These are phyloP conservation scores for Hansenula lynferdii DNA, from an alignment of 1,139 yeast genomes.

Conservation along the genomic window DNA sequence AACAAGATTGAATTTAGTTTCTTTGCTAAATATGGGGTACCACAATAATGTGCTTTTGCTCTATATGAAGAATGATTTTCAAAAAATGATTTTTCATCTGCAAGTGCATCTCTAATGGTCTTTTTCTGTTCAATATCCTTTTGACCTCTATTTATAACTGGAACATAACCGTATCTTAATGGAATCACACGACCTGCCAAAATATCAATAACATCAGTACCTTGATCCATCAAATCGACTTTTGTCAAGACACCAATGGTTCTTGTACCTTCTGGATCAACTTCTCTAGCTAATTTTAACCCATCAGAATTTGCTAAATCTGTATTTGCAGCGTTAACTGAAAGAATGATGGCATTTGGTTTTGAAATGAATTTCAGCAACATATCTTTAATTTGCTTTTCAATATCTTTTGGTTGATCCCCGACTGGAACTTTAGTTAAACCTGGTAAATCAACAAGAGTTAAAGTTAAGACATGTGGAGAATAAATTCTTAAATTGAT, in stretches of 20 bases:
- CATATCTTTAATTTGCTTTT: conserved; percentile 92
- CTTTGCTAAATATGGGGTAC: conserved; percentile 95
- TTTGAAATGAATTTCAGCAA: conserved; percentile 87
- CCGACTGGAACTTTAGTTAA: conserved; percentile 99
- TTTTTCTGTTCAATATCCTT: conserved; percentile 86
- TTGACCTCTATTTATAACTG: conserved; percentile 97
- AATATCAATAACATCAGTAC: conserved; percentile 97
- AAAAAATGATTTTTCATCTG: conserved; percentile 74
- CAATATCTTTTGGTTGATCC: conserved; percentile 97
- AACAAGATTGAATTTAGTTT: conserved; percentile 84
- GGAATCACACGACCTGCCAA: conserved; percentile 96
- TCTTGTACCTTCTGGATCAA: conserved; percentile 95
- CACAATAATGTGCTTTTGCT: conserved; percentile 88
- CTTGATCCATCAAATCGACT: conserved; percentile 96
- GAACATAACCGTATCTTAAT: conserved; percentile 91
- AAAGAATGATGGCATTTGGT: conserved; percentile 92
- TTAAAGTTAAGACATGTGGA: conserved; percentile 94
- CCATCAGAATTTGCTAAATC: conserved; percentile 98
- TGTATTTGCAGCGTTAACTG: conserved; percentile 96
- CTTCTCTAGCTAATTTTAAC: conserved; percentile 92
- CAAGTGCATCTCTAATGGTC: conserved; percentile 84
- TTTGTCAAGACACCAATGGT: conserved; percentile 97
- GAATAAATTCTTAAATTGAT: conserved; percentile 92
- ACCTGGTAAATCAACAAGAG: conserved; percentile 97
- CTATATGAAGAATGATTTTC: conserved; percentile 72